A percentile compares a stretch with the other conserved stretches of the same genome.
These are phyloP conservation scores for Prunus padus DNA, from an alignment of 306 rosid genomes.

Conservation along the genomic window DNA sequence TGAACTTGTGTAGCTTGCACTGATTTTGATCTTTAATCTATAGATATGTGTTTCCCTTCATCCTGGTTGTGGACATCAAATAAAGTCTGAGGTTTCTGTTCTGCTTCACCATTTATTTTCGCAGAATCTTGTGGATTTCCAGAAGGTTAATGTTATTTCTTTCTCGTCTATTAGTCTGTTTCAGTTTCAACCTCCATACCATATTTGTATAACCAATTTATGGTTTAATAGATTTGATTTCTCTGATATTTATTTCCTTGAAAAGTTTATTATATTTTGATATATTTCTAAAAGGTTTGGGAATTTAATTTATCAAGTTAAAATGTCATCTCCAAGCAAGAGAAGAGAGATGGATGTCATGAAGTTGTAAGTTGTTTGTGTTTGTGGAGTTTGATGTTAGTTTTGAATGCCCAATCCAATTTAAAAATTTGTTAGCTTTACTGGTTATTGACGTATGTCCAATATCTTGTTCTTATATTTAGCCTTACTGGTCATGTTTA, in stretches of 20 bases:
- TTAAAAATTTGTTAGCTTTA: too few relatives aligned
- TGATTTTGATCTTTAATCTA: not conserved
- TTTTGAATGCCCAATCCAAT: too few relatives aligned
- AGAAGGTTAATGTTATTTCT: not conserved
- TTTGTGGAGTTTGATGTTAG: too few relatives aligned
- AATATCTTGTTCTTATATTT: too few relatives aligned
- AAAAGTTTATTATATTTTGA: slow-evolving; percentile 19
- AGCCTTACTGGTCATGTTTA: not conserved
- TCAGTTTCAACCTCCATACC: not conserved
- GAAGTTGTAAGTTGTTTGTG: too few relatives aligned
- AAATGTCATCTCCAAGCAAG: too few relatives aligned
- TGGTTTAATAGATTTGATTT: not conserved
- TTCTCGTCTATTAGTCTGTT: not conserved
- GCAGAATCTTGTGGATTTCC: not conserved
- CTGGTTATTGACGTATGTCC: too few relatives aligned
- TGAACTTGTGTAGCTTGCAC: not conserved
- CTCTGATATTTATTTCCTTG: not conserved
- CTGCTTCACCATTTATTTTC: not conserved
- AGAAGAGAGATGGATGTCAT: too few relatives aligned
- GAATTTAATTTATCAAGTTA: too few relatives aligned
- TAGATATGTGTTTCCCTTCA: too few relatives aligned
- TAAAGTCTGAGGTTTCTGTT: slow-evolving; percentile 4
- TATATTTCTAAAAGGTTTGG: too few relatives aligned
- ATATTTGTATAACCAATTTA: not conserved
- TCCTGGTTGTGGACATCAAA: slow-evolving; percentile 12